Evolutionary conservation across 1,284 basidiomycete genomes (phyloP).

Genomic region (Leccinum idahoense): DNA sequence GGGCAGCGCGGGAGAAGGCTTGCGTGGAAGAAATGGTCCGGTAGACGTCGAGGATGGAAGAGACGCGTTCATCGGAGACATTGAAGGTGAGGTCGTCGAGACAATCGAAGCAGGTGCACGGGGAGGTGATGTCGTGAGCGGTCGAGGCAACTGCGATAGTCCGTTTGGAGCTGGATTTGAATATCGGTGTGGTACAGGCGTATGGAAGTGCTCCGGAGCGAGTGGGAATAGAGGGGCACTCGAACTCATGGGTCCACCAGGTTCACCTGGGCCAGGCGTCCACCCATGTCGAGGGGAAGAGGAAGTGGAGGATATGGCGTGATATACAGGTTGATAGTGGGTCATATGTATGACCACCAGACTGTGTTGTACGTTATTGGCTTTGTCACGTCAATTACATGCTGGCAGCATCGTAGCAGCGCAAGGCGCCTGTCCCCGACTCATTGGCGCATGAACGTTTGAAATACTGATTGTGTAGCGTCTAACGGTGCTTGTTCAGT

Average conservation of each 20-base stretch:
- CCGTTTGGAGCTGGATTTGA: slow-evolving; percentile 21
- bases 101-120: background rate
- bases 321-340: slow-evolving; percentile 7
- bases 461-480: too few relatives aligned
- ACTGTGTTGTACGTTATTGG: too few relatives aligned
- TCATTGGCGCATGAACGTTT: too few relatives aligned
- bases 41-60: slow-evolving; percentile 12
- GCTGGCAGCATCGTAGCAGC: too few relatives aligned
- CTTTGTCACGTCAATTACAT: too few relatives aligned
- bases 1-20: slow-evolving; percentile 24
- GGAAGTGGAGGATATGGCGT: slow-evolving; percentile 16
- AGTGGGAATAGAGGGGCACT: slow-evolving; percentile 15
- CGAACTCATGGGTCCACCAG: slow-evolving; percentile 10
- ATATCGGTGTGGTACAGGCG: slow-evolving; percentile 26
- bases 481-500: too few relatives aligned
- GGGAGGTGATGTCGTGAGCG: slow-evolving; percentile 15
- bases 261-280: slow-evolving; percentile 20
- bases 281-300: slow-evolving; percentile 29
- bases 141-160: slow-evolving; percentile 19
- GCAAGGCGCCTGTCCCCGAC: too few relatives aligned
- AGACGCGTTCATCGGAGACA: slow-evolving; percentile 12
- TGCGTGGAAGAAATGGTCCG: slow-evolving; percentile 23
- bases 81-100: slow-evolving; percentile 14
- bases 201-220: slow-evolving; percentile 25
- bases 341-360: too few relatives aligned